A percentile compares a stretch with the other conserved stretches of the same genome.
Conservation (phyloP, 805 yeast genomes). For the Hanseniaspora singularis region DNA sequence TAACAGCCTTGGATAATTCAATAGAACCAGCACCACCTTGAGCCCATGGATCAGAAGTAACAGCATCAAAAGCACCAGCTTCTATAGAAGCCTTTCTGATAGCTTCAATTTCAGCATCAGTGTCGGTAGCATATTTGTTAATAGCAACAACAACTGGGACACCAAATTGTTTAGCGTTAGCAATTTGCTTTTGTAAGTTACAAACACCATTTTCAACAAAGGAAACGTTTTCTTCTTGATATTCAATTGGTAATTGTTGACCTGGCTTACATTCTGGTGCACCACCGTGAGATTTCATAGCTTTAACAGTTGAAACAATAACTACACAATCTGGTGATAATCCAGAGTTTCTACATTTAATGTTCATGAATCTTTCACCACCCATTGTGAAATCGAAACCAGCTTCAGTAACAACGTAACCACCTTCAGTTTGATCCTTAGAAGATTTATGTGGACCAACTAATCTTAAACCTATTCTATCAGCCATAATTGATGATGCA, state of each 20-base stretch:
- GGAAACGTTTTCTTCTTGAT: slow-evolving; percentile 69
- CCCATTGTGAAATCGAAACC: slow-evolving; percentile 99
- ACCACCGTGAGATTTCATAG: slow-evolving; percentile 94
- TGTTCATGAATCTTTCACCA: slow-evolving; percentile 92
- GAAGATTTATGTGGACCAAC: slow-evolving; percentile 50
- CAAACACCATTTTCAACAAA: slow-evolving; percentile 68
- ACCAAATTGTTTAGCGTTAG: slow-evolving; percentile 72
- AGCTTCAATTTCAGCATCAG: slow-evolving; percentile 64
- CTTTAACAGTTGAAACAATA: slow-evolving; percentile 90
- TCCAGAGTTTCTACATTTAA: slow-evolving; percentile 88
- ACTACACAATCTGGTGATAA: slow-evolving; percentile 80
- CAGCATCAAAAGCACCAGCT: slow-evolving; percentile 93
- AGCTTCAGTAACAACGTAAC: slow-evolving; percentile 93
- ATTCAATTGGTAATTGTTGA: slow-evolving; percentile 68
- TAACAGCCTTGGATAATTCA: slow-evolving; percentile 71
- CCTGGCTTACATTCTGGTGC: slow-evolving; percentile 96
- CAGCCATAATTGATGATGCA: slow-evolving; percentile 89
- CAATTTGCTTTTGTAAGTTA: slow-evolving; percentile 81
- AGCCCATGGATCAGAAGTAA: slow-evolving; percentile 87
- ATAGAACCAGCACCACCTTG: slow-evolving; percentile 89
- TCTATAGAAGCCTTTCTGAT: slow-evolving; percentile 67
- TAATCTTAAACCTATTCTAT: slow-evolving; percentile 79
- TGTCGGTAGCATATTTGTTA: slow-evolving; percentile 74
- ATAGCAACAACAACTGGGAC: slow-evolving; percentile 92
- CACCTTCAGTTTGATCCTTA: slow-evolving; percentile 33